Evolutionary conservation across 1,284 basidiomycete genomes (phyloP).

Genomic region (Tylopilus sp.): DNA sequence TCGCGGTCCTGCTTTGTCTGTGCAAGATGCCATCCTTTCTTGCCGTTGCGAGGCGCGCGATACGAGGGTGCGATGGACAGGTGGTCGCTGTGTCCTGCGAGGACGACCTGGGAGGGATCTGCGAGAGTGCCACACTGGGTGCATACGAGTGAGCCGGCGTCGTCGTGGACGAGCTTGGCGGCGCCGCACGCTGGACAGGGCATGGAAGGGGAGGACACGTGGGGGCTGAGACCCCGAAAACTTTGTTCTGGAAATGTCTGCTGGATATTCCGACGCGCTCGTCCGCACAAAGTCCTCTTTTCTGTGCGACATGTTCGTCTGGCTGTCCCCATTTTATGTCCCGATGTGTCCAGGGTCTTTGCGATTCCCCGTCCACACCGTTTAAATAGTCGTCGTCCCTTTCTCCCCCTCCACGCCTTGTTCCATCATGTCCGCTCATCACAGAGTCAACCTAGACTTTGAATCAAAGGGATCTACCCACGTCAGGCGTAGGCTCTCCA

Average conservation of each 20-base stretch:
- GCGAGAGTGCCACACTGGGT: slow-evolving; percentile 60
- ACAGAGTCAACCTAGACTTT: slow-evolving; percentile 43
- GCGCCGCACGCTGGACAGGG: slow-evolving; percentile 51
- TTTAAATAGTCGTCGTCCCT: slow-evolving; percentile 25
- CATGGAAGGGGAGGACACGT: slow-evolving; percentile 11
- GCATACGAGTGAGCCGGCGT: slow-evolving; percentile 59
- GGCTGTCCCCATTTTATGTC: no score
- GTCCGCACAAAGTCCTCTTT: not conserved
- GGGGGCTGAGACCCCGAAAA: slow-evolving; percentile 23
- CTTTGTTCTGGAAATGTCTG: slow-evolving; percentile 14
- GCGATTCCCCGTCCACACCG: not conserved
- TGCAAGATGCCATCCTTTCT: slow-evolving; percentile 51
- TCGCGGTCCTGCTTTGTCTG: slow-evolving; percentile 59
- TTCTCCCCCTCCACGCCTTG: slow-evolving; percentile 18
- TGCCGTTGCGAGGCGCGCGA: slow-evolving; percentile 35
- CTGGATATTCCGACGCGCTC: no score
- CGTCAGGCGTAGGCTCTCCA: slow-evolving; percentile 65
- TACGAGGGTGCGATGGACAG: slow-evolving; percentile 31
- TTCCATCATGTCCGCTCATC: slow-evolving; percentile 41
- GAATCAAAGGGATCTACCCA: slow-evolving; percentile 59
- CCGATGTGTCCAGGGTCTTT: no score
- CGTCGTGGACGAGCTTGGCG: slow-evolving; percentile 50
- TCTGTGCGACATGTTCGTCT: no score
- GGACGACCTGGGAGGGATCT: slow-evolving; percentile 55
- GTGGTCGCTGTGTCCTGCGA: slow-evolving; percentile 45